These are phyloP conservation scores for Tetraselmis chui DNA, from an alignment of 139 green algal species.

Conservation along the genomic window DNA sequence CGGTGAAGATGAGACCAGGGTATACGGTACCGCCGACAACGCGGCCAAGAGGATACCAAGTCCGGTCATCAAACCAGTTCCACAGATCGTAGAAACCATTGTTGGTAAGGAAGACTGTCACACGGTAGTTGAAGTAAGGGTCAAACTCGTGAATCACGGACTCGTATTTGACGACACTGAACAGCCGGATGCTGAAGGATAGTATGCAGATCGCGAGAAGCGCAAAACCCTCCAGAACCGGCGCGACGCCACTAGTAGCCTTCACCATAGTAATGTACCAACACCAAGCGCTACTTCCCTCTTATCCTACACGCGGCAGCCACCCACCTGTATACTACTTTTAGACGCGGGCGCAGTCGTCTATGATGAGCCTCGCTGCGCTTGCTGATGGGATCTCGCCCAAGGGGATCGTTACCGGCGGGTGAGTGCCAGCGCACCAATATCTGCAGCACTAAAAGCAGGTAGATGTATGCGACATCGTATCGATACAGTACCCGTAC, in stretches of 20 bases:
- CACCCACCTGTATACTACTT: too few relatives aligned
- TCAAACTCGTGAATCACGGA: slow-evolving; percentile 84
- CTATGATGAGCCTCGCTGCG: too few relatives aligned
- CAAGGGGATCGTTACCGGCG: too few relatives aligned
- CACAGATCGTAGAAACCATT: slow-evolving; percentile 78
- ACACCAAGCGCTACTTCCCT: too few relatives aligned
- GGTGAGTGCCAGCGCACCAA: too few relatives aligned
- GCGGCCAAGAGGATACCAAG: slow-evolving; percentile 85
- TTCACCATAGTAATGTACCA: not conserved
- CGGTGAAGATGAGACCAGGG: slow-evolving; percentile 88
- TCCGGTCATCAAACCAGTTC: slow-evolving; percentile 88
- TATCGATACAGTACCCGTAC: too few relatives aligned
- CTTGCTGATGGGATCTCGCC: too few relatives aligned
- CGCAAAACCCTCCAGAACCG: slow-evolving; percentile 30
- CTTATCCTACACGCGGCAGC: too few relatives aligned
- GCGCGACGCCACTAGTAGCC: not conserved
- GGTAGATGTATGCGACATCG: too few relatives aligned
- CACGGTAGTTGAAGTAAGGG: slow-evolving; percentile 84
- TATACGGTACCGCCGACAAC: slow-evolving; percentile 86
- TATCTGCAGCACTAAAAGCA: too few relatives aligned
- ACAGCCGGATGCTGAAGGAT: slow-evolving; percentile 68
- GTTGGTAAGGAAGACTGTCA: slow-evolving; percentile 75
- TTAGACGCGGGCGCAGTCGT: too few relatives aligned
- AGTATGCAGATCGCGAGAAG: slow-evolving; percentile 61
- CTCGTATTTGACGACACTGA: slow-evolving; percentile 91